Percentiles rank a stretch among this genome's conserved stretches.
Evolutionary conservation across 306 rosid species (phyloP).

Genomic region (Trifolium subterraneum): DNA sequence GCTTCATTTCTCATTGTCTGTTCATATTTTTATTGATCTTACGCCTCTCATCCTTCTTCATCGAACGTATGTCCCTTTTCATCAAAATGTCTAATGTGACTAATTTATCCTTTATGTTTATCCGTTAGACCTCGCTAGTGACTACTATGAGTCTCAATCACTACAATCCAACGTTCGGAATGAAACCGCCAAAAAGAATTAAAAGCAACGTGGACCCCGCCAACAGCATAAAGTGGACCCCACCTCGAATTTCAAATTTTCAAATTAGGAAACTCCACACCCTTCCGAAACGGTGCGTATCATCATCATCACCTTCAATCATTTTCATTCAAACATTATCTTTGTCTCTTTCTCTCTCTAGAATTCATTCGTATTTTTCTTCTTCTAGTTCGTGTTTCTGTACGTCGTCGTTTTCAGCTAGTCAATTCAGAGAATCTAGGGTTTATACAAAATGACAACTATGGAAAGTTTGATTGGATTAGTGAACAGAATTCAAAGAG

Average conservation of each 20-base stretch:
- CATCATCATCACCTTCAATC: neutral
- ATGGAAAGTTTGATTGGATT: slow-evolving; percentile 99
- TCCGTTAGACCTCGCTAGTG: neutral
- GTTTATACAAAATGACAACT: slow-evolving; percentile 67
- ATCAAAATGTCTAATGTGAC: no score
- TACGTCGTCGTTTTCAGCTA: slow-evolving; percentile 38
- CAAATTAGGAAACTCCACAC: neutral
- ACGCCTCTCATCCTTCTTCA: no score
- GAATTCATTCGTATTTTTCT: neutral
- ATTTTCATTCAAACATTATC: neutral
- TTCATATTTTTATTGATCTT: no score
- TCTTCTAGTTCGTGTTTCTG: no score
- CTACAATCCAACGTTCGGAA: slow-evolving; percentile 31
- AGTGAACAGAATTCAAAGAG: slow-evolving; percentile 90
- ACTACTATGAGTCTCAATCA: no score
- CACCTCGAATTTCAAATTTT: slow-evolving; percentile 30
- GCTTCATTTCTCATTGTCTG: no score
- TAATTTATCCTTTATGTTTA: neutral
- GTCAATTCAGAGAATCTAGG: slow-evolving; percentile 39
- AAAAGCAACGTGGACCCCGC: slow-evolving; percentile 24
- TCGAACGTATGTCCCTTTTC: no score
- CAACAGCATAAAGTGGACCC: slow-evolving; percentile 11
- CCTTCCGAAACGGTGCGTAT: slow-evolving; percentile 39
- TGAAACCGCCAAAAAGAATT: slow-evolving; percentile 9
- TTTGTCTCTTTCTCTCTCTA: slow-evolving; percentile 11